Percentiles rank a stretch among this genome's conserved stretches.
Conservation (phyloP, 805 yeast genomes). For the Candida germanica region DNA sequence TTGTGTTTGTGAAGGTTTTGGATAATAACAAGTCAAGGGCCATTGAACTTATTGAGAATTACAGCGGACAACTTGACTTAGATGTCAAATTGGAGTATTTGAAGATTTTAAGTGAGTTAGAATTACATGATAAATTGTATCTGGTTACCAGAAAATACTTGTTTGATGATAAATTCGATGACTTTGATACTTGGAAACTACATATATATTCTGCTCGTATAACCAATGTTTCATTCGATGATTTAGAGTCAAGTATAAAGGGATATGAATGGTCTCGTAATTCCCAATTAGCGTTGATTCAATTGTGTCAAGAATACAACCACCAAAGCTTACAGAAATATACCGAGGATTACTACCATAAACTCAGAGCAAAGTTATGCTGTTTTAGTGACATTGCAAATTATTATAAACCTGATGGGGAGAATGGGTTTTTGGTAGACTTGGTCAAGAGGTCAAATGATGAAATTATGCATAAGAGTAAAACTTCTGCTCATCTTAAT, state of each 20-base stretch:
- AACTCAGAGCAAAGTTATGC: slow-evolving; percentile 56
- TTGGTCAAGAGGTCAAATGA: slow-evolving; percentile 3
- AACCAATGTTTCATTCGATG: slow-evolving; percentile 29
- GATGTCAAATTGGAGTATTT: slow-evolving; percentile 58
- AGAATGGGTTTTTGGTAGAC: slow-evolving; percentile 19
- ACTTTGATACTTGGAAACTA: slow-evolving; percentile 71
- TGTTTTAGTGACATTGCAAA: slow-evolving; percentile 57
- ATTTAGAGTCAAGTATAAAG: slow-evolving; percentile 17
- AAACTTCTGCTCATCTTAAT: slow-evolving; percentile 17
- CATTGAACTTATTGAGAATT: slow-evolving; percentile 11
- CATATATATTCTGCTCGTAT: slow-evolving; percentile 45
- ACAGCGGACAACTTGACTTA: slow-evolving; percentile 43
- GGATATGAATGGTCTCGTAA: slow-evolving; percentile 22
- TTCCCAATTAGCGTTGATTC: slow-evolving; percentile 25
- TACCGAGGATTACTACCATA: slow-evolving; percentile 39
- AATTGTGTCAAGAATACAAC: slow-evolving; percentile 19
- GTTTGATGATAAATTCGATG: slow-evolving; percentile 55
- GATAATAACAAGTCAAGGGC: slow-evolving; percentile 1
- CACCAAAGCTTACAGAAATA: slow-evolving; percentile 22
- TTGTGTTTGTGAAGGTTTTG: slow-evolving; percentile 44
- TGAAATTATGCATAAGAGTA: background rate
- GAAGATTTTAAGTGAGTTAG: slow-evolving; percentile 40
- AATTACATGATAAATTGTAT: slow-evolving; percentile 44
- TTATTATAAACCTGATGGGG: slow-evolving; percentile 20
- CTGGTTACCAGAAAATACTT: slow-evolving; percentile 41